Conservation (phyloP, 2,329 filamentous ascomycete species). For the Elsinoe ampelina region DNA sequence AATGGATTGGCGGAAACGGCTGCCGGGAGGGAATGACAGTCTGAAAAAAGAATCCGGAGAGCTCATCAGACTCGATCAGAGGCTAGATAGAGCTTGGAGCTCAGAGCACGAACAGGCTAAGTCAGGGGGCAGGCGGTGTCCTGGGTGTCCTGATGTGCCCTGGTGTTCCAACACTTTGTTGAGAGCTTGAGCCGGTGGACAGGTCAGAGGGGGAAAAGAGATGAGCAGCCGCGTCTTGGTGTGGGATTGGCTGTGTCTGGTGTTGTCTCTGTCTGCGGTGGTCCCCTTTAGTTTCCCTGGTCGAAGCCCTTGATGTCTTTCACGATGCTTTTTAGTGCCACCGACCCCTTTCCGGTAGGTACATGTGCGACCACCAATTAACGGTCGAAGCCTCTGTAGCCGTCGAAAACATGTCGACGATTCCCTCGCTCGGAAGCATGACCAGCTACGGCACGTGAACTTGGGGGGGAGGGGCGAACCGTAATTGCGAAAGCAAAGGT, state of each 20-base stretch:
- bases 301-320: conserved; percentile 3
- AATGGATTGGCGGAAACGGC: background rate
- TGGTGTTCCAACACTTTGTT: conserved; percentile 6
- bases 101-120: background rate
- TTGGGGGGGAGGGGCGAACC: background rate
- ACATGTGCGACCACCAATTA: background rate
- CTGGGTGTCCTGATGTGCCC: background rate
- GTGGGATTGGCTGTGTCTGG: background rate
- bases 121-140: conserved; percentile 2
- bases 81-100: too few relatives aligned
- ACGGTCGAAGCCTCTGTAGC: background rate
- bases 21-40: background rate
- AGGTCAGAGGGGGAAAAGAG: background rate
- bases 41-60: background rate
- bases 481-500: conserved; percentile 11
- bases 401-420: background rate
- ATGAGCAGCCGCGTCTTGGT: conserved; percentile 2
- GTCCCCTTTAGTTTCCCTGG: background rate
- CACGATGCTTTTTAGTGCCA: conserved; percentile 1
- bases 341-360: background rate
- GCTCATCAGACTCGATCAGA: too few relatives aligned
- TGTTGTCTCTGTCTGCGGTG: background rate
- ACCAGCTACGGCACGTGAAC: background rate
- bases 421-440: background rate
- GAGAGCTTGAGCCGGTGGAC: background rate